Base-by-base conservation (phyloP, 192 early-diverging fungal genomes). In the Backusella tarrabulga region DNA sequence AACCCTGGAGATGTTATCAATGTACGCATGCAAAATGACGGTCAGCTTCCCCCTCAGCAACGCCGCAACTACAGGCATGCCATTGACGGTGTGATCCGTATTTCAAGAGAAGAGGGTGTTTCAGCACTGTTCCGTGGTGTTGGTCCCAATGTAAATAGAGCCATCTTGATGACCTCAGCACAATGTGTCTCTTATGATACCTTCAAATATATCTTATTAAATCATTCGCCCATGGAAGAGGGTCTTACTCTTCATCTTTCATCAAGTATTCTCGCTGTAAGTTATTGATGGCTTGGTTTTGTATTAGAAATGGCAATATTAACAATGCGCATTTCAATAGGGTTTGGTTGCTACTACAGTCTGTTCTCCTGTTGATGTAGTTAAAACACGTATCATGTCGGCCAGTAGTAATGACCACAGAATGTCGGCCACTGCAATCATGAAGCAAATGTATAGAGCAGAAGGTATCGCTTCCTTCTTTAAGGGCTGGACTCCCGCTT, bases 361-460 rank as follows among this genome's bases (percentile, higher is more conserved):
- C 0, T 92, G 89, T n/a, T 91, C 92, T 36, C 92, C 92, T 8
- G 85, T 91, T 35, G 92, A 94, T 86, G 89, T 96, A 9, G 87
- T 96, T 38, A 96, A 96, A 79, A 94, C 95, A 0, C 88, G 95
- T 26, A 86, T 93, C 35, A 95, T 95, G 95, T 93, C 91, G 76
- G 87, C 87, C 63, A 67, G 21, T 67, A 74, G 50, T n/a, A 32
- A 29, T 36, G 75, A 74, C 26, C 50, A 72, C 36, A 46, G 60
- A 41, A 68, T 67, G 17, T 66, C 74, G 1, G 68, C 73, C 46
- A 83, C 86, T 6, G 72, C 84, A 36, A 94, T 92, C 35, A 87
- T 89, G 26, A 83, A 81, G 50, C 80, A 83, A 26, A 77, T 77
- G 76, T 70, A 44, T 23, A 50, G 34, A 77, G 21, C 46, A 23